A percentile compares a stretch with the other conserved stretches of the same genome.
phyloP scores from a whole-genome alignment of 2,329 filamentous ascomycete genomes.

The Neonectria neomacrospora region DNA sequence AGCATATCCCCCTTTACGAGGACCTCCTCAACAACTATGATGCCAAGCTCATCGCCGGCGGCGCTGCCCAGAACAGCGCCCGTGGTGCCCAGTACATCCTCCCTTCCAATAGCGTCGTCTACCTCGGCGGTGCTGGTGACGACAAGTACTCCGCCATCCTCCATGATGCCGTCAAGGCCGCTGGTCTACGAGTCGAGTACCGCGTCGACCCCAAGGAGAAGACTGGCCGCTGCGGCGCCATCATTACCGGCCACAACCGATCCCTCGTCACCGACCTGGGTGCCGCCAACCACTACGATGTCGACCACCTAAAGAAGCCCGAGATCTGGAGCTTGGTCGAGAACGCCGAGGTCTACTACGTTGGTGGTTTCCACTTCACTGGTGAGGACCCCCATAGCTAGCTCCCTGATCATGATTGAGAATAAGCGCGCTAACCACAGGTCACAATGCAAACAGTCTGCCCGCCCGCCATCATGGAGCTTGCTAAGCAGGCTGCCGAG shows the following conservation, averaged over 20 bases:
- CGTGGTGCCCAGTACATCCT: conserved; percentile 97
- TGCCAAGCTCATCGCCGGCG: conserved; percentile 94
- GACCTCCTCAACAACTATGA: conserved; percentile 92
- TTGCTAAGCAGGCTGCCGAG: conserved; percentile 88
- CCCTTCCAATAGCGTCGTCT: conserved; percentile 87
- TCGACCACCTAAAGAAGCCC: conserved; percentile 90
- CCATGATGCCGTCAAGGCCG: conserved; percentile 84
- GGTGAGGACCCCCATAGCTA: conserved; percentile 48
- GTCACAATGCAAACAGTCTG: conserved; percentile 71
- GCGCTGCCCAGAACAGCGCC: conserved; percentile 97
- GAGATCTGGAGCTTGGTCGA: conserved; percentile 93
- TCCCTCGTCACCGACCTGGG: conserved; percentile 95
- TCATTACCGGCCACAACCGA: conserved; percentile 97
- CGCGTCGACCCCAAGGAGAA: conserved; percentile 84
- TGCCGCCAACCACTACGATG: conserved; percentile 95
- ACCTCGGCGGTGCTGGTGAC: conserved; percentile 91
- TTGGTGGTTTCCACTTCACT: conserved; percentile 97
- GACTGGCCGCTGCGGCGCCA: conserved; percentile 93
- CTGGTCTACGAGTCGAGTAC: conserved; percentile 94
- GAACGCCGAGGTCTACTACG: conserved; percentile 88
- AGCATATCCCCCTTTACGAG: conserved; percentile 91
- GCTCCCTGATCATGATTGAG: neutral
- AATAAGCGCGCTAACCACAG: conserved; percentile 20
- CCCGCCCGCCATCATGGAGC: conserved; percentile 87
- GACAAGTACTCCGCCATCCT: conserved; percentile 96